Evolutionary conservation across 1,139 yeast species (phyloP), one percentile per base, ranked within the genome.

Genomic region (Arxiozyma heterogenica): DNA sequence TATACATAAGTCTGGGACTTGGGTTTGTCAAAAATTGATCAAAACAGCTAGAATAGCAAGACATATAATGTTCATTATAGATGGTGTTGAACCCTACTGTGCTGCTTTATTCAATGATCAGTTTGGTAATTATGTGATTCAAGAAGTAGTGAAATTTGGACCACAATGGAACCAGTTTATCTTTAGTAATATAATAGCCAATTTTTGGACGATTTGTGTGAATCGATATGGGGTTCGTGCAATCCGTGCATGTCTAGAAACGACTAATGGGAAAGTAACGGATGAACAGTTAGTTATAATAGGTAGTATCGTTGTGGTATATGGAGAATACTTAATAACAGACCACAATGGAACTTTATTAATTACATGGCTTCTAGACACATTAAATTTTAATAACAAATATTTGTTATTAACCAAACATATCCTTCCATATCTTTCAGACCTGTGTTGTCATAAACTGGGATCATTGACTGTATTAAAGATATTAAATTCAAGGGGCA

Each of bases 11-110:
- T 93, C 93, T 69, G 99, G 99, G 58, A 93, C 99, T 4, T 93
- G 98, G 98, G 98, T 97, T 1, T 95, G 96, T 34, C 98, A 94
- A 70, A 94, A 93, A 71, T 85, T 93, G 68, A 90, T 94, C 63
- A 86, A 83, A 60, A 83, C 87, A 53, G 83, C 87, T 11, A 74
- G 75, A 51, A 75, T 83, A 2, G 79, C 80, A 41, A 82, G 89
- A 58, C 96, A 89, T 67, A 83, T 81, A 70, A 72, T 76, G 61
- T 68, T 84, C 54, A 87, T 93, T 55, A 84, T 84, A 7, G 76
- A 79, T n/a, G 81, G 91, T 43, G 77, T 93, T 56, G 81, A 82
- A 59, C 95, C 96, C 1, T 90, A 85, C 66, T 81, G 95, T 43
- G 88, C 86, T 0, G 87, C 91, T 53, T 75, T 93, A 59, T 87